Conservation (phyloP, 2,329 filamentous ascomycete genomes). For the Eutypa lata region DNA sequence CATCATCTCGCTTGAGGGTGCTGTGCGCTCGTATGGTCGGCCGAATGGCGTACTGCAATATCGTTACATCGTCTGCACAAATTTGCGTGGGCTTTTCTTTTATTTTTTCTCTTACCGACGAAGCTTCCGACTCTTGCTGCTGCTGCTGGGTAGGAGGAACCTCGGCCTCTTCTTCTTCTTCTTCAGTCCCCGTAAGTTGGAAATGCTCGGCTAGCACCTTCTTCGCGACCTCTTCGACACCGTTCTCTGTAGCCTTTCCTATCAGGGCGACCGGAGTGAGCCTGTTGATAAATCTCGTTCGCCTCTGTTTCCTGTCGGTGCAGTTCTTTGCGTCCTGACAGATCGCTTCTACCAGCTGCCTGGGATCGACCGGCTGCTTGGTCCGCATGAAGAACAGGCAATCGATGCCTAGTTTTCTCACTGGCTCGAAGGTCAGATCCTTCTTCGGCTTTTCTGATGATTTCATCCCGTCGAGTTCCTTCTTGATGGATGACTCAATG, state of each 20-base stretch:
- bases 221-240: slow-evolving; percentile 62
- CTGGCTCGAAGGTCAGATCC: slow-evolving; percentile 48
- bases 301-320: slow-evolving; percentile 39
- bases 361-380: slow-evolving; percentile 51
- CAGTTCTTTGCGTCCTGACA: slow-evolving; percentile 51
- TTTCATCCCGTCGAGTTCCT: slow-evolving; percentile 66
- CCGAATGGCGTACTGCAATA: slow-evolving; percentile 73
- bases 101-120: slow-evolving; percentile 37
- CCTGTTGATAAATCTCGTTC: slow-evolving; percentile 57
- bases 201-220: slow-evolving; percentile 65
- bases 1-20: slow-evolving; percentile 60
- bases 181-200: slow-evolving; percentile 30
- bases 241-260: slow-evolving; percentile 65
- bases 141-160: too few relatives aligned
- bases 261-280: slow-evolving; percentile 49
- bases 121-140: slow-evolving; percentile 15
- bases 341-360: slow-evolving; percentile 50
- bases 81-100: too few relatives aligned
- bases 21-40: slow-evolving; percentile 74
- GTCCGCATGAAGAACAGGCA: slow-evolving; percentile 63
- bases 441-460: slow-evolving; percentile 32
- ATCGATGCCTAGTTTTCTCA: slow-evolving; percentile 56
- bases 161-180: slow-evolving; percentile 10
- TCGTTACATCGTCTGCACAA: slow-evolving; percentile 1
- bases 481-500: slow-evolving; percentile 70